phyloP scores from a whole-genome alignment of 176 grass and related monocot species.

The Oryza rufipogon region DNA sequence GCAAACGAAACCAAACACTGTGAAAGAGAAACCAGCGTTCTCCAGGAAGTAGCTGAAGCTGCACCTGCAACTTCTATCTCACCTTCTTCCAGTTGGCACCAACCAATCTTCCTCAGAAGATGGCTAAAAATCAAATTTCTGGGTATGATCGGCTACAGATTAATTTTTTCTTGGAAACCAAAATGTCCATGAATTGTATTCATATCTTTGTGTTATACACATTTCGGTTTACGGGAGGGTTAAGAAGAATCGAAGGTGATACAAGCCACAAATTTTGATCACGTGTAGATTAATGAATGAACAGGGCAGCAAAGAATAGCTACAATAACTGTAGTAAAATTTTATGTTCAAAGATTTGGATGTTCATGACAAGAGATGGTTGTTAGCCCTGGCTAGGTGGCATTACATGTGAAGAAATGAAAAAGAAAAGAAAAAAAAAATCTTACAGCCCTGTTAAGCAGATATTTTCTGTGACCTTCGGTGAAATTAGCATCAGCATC shows the following conservation, averaged over 20 bases:
- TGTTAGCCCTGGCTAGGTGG: constrained; percentile 39
- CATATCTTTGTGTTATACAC: background rate
- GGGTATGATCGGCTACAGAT: background rate
- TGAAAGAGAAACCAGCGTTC: background rate
- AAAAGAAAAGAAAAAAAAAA: background rate
- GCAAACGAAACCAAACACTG: background rate
- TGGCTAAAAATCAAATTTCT: background rate
- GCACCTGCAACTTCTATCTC: background rate
- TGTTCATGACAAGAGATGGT: constrained; percentile 34
- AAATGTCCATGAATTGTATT: background rate
- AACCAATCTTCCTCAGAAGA: constrained; percentile 2
- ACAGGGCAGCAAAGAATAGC: background rate
- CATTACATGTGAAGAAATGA: constrained; percentile 39
- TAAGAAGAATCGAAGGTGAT: background rate
- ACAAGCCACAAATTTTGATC: background rate
- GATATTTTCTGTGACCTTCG: constrained; percentile 22
- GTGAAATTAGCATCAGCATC: constrained; percentile 48
- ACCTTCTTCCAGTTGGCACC: background rate
- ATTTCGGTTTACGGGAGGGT: background rate
- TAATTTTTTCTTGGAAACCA: background rate
- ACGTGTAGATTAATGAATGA: background rate
- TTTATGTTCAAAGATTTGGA: constrained; percentile 18
- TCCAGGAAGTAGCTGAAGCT: background rate
- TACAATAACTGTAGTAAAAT: constrained; percentile 20
- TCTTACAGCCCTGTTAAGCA: constrained; percentile 30